phyloP scores from a whole-genome alignment of 371 early-diverging fungal species.

The Mortierella sp. region DNA sequence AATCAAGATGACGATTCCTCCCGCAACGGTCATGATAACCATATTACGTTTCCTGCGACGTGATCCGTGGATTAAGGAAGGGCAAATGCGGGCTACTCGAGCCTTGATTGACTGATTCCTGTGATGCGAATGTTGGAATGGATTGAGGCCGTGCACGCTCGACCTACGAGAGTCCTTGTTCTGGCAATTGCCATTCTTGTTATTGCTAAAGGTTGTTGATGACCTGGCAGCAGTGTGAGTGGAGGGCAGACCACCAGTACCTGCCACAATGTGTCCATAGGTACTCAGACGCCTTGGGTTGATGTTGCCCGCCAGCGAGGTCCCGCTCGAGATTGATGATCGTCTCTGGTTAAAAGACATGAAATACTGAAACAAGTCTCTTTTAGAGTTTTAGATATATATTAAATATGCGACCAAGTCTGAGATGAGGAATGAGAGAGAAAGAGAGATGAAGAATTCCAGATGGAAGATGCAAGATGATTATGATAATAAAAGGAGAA shows the following conservation, averaged over 20 bases:
- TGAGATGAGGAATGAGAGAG: background rate
- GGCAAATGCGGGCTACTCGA: conserved; percentile 34
- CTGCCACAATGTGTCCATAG: conserved; percentile 44
- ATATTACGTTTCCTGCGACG: conserved; percentile 32
- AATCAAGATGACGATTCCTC: conserved; percentile 37
- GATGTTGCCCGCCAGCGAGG: conserved; percentile 28
- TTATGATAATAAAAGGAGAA: background rate
- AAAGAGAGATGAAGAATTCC: background rate
- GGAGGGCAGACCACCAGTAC: conserved; percentile 42
- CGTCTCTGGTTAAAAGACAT: conserved; percentile 48
- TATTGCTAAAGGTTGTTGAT: conserved; percentile 2
- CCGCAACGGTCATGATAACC: conserved; percentile 31
- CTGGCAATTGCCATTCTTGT: background rate
- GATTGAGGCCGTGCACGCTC: conserved; percentile 16
- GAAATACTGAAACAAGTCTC: background rate
- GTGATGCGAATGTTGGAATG: conserved; percentile 29
- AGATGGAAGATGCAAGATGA: background rate
- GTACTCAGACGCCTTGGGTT: conserved; percentile 40
- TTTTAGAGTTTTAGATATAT: background rate
- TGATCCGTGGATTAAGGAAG: conserved; percentile 32
- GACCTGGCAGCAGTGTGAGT: conserved; percentile 34
- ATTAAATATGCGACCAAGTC: background rate
- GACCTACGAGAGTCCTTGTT: conserved; percentile 21
- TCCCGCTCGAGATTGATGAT: conserved; percentile 24
- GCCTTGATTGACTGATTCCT: conserved; percentile 46